Evolutionary conservation across 1,284 basidiomycete species (phyloP).

Genomic region (Ustilago trichophora): DNA sequence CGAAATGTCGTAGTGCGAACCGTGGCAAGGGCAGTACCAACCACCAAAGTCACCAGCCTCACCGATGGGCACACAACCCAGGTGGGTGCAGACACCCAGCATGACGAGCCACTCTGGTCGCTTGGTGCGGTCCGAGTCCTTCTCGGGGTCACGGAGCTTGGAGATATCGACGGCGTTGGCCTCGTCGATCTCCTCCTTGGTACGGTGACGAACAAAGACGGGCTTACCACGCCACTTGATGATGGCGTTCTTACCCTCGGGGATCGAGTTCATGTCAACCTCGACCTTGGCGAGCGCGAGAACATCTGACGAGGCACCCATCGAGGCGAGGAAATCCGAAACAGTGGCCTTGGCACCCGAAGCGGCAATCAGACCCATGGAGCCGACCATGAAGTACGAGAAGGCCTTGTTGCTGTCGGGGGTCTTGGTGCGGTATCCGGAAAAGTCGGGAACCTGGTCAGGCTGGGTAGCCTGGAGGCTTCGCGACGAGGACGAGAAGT

Average conservation of each 20-base stretch:
- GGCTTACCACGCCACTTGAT: slow-evolving; percentile 94
- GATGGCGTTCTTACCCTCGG: slow-evolving; percentile 82
- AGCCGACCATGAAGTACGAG: slow-evolving; percentile 97
- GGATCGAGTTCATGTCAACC: slow-evolving; percentile 87
- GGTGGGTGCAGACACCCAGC: slow-evolving; percentile 86
- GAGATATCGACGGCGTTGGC: slow-evolving; percentile 87
- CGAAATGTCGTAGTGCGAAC: slow-evolving; percentile 95
- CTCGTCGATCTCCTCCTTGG: slow-evolving; percentile 89
- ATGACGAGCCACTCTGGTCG: slow-evolving; percentile 87
- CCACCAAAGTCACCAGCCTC: slow-evolving; percentile 96
- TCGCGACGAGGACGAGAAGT: slow-evolving; percentile 59
- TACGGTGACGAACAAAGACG: slow-evolving; percentile 98
- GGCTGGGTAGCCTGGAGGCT: slow-evolving; percentile 48
- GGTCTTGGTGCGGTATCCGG: slow-evolving; percentile 78
- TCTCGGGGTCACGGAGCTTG: slow-evolving; percentile 88
- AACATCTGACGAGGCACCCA: slow-evolving; percentile 97
- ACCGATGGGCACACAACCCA: slow-evolving; percentile 96
- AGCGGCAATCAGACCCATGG: slow-evolving; percentile 91
- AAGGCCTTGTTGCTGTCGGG: slow-evolving; percentile 81
- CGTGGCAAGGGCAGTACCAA: slow-evolving; percentile 79
- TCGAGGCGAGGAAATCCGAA: slow-evolving; percentile 91
- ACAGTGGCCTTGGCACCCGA: slow-evolving; percentile 93
- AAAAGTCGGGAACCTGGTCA: slow-evolving; percentile 84
- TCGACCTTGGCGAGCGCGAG: slow-evolving; percentile 98
- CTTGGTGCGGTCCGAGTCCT: slow-evolving; percentile 86